Base-by-base conservation (phyloP, 1,284 basidiomycete species). In the Flammula alnicola region DNA sequence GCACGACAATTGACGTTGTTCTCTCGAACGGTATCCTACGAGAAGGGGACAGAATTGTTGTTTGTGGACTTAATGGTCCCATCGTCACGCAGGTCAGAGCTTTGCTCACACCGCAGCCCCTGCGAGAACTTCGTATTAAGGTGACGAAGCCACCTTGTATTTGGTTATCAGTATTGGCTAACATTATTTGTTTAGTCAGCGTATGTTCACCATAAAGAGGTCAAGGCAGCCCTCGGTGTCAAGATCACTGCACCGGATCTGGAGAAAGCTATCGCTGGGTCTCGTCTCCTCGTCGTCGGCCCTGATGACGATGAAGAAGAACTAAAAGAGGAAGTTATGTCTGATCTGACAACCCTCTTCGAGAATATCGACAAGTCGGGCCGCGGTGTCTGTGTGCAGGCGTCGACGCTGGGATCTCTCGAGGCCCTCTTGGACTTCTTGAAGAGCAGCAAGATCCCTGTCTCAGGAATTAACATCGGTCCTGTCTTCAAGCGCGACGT, bases 221-320 rank as follows among this genome's bases (percentile, higher is more conserved):
- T 99, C 71, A 98, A 96, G 75, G 97, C 97, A 3, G 95, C 97
- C 4, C 79, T 98, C 45, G 97, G 97, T 73, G 91, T 99, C 69
- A 99, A 99, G 78, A 88, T 99, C 58, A 83, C 89, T 22, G 97
- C 94, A 0, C 90, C 96, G 1, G 96, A 98, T 68, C 84, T 99
- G 23, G 97, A 99, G 64, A 98, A 98, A 72, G 96, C 97, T n/a
- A 97, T 99, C 56, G 95, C 96, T 51, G 97, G 97, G 66, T 98
- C 96, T 37, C 87, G 95, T 11, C 75, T 99, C 52, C 83, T 98
- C 37, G 93, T 99, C 31, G 83, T 89, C 49, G 90, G 93, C 11
- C 91, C 93, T 46, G 94, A 98, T 63, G 95, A 98, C 61, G 95
- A 98, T 59, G 96, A 98, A 66, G 96, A 98, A 51, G 92, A 95